These are phyloP conservation scores for Colletotrichum chrysophilum DNA, from an alignment of 2,329 filamentous ascomycete species.

Conservation along the genomic window DNA sequence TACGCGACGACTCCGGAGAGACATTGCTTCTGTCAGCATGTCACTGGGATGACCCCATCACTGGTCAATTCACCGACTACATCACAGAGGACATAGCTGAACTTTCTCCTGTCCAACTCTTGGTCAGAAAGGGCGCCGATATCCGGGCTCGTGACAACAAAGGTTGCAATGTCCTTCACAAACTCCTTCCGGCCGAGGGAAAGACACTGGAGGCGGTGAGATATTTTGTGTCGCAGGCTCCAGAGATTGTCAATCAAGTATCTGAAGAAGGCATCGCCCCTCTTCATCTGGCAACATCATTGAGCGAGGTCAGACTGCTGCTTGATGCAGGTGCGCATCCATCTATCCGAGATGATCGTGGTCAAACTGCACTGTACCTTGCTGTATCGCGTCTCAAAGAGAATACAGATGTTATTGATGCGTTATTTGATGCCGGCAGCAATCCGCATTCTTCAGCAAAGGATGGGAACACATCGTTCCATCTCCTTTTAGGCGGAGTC, in stretches of 20 bases:
- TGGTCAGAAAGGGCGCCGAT: background rate
- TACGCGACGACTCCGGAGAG: background rate
- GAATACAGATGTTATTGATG: background rate
- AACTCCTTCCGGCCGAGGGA: background rate
- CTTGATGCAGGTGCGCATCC: background rate
- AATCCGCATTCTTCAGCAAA: background rate
- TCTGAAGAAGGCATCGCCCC: background rate
- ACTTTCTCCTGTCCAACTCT: background rate
- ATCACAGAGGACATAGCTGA: background rate
- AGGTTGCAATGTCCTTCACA: background rate
- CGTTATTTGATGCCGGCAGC: background rate
- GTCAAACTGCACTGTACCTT: background rate
- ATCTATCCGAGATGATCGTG: background rate
- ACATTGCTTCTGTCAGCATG: background rate
- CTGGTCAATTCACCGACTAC: background rate
- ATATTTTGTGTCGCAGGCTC: background rate
- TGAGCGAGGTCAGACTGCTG: background rate
- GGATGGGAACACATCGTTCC: background rate
- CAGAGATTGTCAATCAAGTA: background rate
- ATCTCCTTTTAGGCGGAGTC: background rate
- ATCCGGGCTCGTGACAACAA: background rate
- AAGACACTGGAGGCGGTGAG: background rate
- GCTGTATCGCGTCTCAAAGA: background rate
- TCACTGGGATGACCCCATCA: background rate
- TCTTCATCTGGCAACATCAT: background rate